These are phyloP conservation scores for Iodosphaeria phyllophila DNA, from an alignment of 2,329 filamentous ascomycete genomes.

Conservation along the genomic window DNA sequence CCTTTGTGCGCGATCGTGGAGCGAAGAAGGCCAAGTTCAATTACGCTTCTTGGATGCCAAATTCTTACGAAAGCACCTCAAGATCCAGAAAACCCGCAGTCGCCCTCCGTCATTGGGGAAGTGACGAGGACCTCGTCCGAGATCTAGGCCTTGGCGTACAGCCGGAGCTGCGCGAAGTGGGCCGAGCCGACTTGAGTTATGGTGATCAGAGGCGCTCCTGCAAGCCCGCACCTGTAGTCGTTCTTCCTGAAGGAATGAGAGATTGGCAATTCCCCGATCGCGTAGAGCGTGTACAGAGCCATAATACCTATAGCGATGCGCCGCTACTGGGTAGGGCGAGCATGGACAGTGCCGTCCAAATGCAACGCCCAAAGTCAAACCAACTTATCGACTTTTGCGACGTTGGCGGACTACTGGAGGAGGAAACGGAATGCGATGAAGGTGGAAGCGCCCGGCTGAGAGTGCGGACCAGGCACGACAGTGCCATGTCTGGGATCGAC, in stretches of 20 bases:
- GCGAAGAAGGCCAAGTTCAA: constrained; percentile 79
- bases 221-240: constrained; percentile 19
- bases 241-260: constrained; percentile 17
- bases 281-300: constrained; percentile 15
- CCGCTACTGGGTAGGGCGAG: constrained; percentile 20
- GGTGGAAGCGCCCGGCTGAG: too few species aligned
- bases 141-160: constrained; percentile 55
- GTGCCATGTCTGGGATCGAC: constrained; percentile 21
- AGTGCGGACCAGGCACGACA: constrained; percentile 18
- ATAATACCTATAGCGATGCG: too few species aligned
- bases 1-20: constrained; percentile 79
- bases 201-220: too few species aligned
- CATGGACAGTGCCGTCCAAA: constrained; percentile 22
- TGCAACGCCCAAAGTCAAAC: too few species aligned
- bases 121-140: constrained; percentile 76
- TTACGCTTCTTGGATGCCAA: constrained; percentile 36
- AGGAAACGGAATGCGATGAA: constrained; percentile 21
- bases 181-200: too few species aligned
- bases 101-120: constrained; percentile 53
- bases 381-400: constrained; percentile 84
- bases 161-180: constrained; percentile 26
- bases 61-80: constrained; percentile 37
- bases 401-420: constrained; percentile 56
- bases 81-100: constrained; percentile 26
- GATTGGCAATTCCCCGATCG: constrained; percentile 28